Evolutionary conservation across 768 basidiomycete species (phyloP).

Genomic region (button mushroom (Agaricus bisporus)): DNA sequence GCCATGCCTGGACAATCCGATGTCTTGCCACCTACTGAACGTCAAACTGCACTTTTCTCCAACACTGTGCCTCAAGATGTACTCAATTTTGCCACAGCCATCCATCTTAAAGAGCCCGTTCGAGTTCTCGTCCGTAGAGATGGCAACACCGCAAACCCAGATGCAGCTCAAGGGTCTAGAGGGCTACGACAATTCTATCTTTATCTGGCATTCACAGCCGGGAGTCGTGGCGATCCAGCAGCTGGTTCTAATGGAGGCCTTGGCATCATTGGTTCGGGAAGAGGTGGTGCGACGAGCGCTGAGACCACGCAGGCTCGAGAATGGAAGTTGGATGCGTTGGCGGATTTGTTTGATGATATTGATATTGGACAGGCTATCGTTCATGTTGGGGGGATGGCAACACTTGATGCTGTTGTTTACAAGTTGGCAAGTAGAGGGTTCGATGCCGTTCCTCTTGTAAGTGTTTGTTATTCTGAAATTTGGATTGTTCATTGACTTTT

Average conservation of each 20-base stretch:
- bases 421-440: constrained; percentile 81
- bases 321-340: constrained; percentile 92
- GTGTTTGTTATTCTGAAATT: constrained; percentile 22
- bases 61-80: constrained; percentile 99
- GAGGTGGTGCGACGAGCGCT: constrained; percentile 70
- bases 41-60: constrained; percentile 92
- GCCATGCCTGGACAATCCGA: constrained; percentile 39
- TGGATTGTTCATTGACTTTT: constrained; percentile 12
- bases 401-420: constrained; percentile 85
- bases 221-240: constrained; percentile 58
- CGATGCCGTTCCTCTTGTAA: constrained; percentile 83
- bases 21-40: constrained; percentile 43
- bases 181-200: constrained; percentile 94
- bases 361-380: constrained; percentile 78
- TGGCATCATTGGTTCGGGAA: constrained; percentile 92
- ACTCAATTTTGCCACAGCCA: constrained; percentile 87
- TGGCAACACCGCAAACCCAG: constrained; percentile 72
- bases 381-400: constrained; percentile 83
- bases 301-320: constrained; percentile 84
- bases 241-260: constrained; percentile 46
- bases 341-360: constrained; percentile 85
- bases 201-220: constrained; percentile 91
- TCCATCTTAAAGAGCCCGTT: constrained; percentile 93
- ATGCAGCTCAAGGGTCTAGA: constrained; percentile 61
- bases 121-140: constrained; percentile 95